Base-by-base conservation (phyloP, 163 green algal species). In the Coccomyxa subellipsoidea region DNA sequence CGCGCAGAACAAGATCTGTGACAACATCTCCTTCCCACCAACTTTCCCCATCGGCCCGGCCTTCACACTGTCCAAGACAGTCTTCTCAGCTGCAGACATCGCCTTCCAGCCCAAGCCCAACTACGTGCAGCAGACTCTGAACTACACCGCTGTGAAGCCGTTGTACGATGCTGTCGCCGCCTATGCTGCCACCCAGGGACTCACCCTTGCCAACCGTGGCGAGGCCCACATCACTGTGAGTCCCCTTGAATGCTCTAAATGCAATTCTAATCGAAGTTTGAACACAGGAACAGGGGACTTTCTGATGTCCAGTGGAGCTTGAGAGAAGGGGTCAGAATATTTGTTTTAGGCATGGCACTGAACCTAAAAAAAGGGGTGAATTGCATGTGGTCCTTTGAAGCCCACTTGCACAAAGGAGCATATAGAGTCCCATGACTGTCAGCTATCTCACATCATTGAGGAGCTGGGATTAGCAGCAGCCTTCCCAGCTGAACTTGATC, bases 191-290 rank as follows among this genome's bases (percentile, higher is more conserved):
- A 18, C 31, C 18, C 66, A 73, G 66, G 66, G 66, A 18, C 29
- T 73, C 29, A 3, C 66, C 27, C 7, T 73, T 18, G 10, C 27
- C 29, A n/a, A n/a, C 66, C 66, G 66, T 34, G 66, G 66, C 66
- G 66, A 73, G 66, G 27, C 66, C 10, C 66, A 73, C n/a, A 73
- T 73, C 66, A 73, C 66, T 27, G 66, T 73, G 66, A 36, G 66
- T 73, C 8, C n/a, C 18, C 10, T 15, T 32, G 25, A 18, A 66
- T 18, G 18, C 47, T 29, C 18, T 66, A 12, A 66, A 18, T n/a
- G n/a, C n/a, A n/a, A n/a, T n/a, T n/a, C n/a, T n/a, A n/a, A n/a
- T n/a, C n/a, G n/a, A n/a, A n/a, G n/a, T n/a, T n/a, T n/a, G n/a
- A n/a, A n/a, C n/a, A n/a, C n/a, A n/a, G n/a, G n/a, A n/a, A n/a